Evolutionary conservation across 495 filamentous ascomycete genomes (phyloP).

Genomic region (Xylaria curta): DNA sequence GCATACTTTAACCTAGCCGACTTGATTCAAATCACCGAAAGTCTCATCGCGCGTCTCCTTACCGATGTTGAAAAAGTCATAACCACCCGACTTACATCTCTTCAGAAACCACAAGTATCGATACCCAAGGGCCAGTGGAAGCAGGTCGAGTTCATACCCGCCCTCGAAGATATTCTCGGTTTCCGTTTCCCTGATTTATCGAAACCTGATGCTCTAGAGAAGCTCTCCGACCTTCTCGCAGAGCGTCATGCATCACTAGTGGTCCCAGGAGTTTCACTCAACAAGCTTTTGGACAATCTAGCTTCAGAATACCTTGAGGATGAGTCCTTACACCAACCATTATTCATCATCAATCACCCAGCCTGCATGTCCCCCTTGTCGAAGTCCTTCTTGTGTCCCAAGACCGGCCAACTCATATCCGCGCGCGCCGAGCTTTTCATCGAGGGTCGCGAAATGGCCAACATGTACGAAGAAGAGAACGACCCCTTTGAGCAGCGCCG

Average conservation of each 20-base stretch:
- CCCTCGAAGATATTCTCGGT: conserved; percentile 70
- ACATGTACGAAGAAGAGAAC: conserved; percentile 98
- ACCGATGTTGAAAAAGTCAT: conserved; percentile 58
- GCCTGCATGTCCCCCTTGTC: conserved; percentile 90
- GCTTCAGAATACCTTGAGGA: conserved; percentile 74
- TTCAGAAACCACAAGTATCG: conserved; percentile 54
- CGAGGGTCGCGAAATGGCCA: conserved; percentile 78
- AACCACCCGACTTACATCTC: conserved; percentile 50
- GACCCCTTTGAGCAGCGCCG: conserved; percentile 83
- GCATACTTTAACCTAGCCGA: conserved; percentile 80
- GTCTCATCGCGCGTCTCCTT: conserved; percentile 65
- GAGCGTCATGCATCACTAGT: conserved; percentile 5
- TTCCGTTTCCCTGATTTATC: conserved; percentile 73
- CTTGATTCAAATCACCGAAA: conserved; percentile 76
- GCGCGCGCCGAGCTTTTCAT: conserved; percentile 91
- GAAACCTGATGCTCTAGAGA: conserved; percentile 55
- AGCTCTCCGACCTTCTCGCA: conserved; percentile 65
- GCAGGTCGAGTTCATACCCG: conserved; percentile 80
- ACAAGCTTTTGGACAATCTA: conserved; percentile 86
- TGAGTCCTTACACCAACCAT: conserved; percentile 68
- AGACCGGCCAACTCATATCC: conserved; percentile 68
- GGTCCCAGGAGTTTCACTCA: conserved; percentile 61
- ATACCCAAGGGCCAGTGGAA: conserved; percentile 58
- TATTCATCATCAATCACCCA: conserved; percentile 91
- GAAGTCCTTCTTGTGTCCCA: conserved; percentile 75